These are phyloP conservation scores for Colletotrichum sp. DNA, from an alignment of 2,329 filamentous ascomycete genomes.

Conservation along the genomic window DNA sequence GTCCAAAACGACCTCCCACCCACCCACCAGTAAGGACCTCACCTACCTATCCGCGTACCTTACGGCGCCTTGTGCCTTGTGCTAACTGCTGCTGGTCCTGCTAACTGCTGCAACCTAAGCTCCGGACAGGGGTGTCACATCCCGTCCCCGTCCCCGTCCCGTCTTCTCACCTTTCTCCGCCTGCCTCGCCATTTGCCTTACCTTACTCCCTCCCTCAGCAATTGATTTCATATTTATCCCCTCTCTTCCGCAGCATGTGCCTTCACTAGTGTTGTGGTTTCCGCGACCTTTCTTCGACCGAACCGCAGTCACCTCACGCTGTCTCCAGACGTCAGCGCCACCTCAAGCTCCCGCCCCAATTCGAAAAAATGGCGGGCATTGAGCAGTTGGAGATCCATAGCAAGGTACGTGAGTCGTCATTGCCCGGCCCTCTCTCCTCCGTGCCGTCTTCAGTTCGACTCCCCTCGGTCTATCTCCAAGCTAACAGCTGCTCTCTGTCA, in stretches of 20 bases:
- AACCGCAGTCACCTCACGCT: not conserved
- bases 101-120: not conserved
- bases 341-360: not conserved
- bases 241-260: conserved; percentile 9
- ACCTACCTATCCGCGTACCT: not conserved
- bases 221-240: not conserved
- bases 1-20: conserved; percentile 4
- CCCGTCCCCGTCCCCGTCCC: conserved; percentile 14
- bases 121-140: conserved; percentile 19
- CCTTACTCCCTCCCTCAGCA: not conserved
- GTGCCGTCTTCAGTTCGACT: conserved; percentile 11
- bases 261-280: not conserved
- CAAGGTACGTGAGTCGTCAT: conserved; percentile 68
- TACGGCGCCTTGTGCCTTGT: not conserved
- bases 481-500: conserved; percentile 18
- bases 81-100: not conserved
- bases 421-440: not conserved
- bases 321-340: not conserved
- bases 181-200: not conserved
- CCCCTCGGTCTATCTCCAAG: not conserved
- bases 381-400: conserved; percentile 97
- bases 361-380: conserved; percentile 79
- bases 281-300: not conserved
- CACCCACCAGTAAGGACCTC: not conserved
- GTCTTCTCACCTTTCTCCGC: conserved; percentile 1